These are phyloP conservation scores for Yarrowia divulgata DNA, from an alignment of 805 yeast species.

Conservation along the genomic window DNA sequence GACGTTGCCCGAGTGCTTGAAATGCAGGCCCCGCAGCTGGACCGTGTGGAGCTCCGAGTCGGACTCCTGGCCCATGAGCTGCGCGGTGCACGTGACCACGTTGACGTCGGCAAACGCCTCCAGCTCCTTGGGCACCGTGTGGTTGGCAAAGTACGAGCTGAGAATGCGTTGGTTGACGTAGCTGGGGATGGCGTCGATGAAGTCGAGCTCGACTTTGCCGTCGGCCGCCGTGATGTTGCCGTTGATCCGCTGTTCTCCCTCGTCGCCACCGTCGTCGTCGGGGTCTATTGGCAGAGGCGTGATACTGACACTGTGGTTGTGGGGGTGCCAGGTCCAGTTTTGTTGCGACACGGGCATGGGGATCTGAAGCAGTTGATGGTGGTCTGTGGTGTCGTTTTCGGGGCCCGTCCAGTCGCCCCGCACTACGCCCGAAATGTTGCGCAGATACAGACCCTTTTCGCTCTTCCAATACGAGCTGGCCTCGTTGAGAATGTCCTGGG, in stretches of 20 bases:
- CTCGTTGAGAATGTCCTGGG: conserved; percentile 7
- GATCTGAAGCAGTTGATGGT: not conserved
- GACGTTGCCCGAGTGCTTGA: conserved; percentile 49
- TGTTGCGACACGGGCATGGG: conserved; percentile 35
- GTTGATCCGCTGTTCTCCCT: conserved; percentile 6
- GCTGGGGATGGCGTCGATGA: conserved; percentile 42
- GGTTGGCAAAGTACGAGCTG: conserved; percentile 13
- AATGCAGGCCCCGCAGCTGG: conserved; percentile 50
- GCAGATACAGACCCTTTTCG: conserved; percentile 17
- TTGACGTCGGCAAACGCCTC: conserved; percentile 39
- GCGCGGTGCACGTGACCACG: conserved; percentile 39
- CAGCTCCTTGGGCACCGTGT: conserved; percentile 31
- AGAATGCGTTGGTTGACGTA: conserved; percentile 21
- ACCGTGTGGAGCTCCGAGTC: conserved; percentile 44
- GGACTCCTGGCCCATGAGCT: conserved; percentile 42
- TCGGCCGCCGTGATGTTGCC: conserved; percentile 25
- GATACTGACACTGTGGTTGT: conserved; percentile 22
- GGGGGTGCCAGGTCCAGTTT: conserved; percentile 27
- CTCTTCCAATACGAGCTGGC: conserved; percentile 10
- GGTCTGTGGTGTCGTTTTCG: not conserved
- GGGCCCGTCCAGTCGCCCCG: conserved; percentile 30
- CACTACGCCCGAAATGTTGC: conserved; percentile 34
- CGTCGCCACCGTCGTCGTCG: conserved; percentile 29
- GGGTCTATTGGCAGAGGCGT: conserved; percentile 29
- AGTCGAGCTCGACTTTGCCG: conserved; percentile 41